Base-by-base conservation (phyloP, 2,329 filamentous ascomycete species). In the Mariannaea sp. region DNA sequence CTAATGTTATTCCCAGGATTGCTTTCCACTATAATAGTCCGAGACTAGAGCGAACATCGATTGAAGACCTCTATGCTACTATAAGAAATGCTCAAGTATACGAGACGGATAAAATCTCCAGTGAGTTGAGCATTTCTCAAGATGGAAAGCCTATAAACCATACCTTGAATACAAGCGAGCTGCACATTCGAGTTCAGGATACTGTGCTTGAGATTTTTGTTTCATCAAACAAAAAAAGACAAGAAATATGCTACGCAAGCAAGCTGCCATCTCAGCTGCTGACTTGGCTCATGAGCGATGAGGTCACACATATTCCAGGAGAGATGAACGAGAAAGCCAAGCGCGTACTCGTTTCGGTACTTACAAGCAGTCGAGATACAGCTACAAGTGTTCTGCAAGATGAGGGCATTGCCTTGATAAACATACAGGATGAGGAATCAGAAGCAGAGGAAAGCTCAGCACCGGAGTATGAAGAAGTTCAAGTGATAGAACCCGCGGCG, bases 81-180 rank as follows among this genome's bases (percentile, higher is more conserved):
- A 24, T 53, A 24, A 43, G 16, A 14, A 41, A 27, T 17, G 22
- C 38, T 2, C 30, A 17, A 9, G 44, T 53, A 16, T 49, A 53
- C 12, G 50, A 53, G 39, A 53, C 50, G 3, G 35, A 53, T 3
- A 45, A 45, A 22, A 53, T 53, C 26, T 46, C 38, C n/a, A 36
- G 44, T 7, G 41, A 27, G 1, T n/a, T 43, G 7, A 20, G 10
- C 14, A 30, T 53, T 16, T 29, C 32, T 1, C 50, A 53, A 17
- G 50, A 49, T 7, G 44, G 20, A 8, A 22, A 14, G 29, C 27
- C 26, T n/a, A 12, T 12, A 7, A 16, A 2, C 3, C 1, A 53
- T 17, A 43, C 41, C 2, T 41, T 16, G 3, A 38, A 24, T 1
- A 38, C 9, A 3, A 49, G 32, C 3, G 51, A 49, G 3, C 41